These are phyloP conservation scores for Achaetomiella virescens DNA, from an alignment of 495 filamentous ascomycete genomes.

Conservation along the genomic window DNA sequence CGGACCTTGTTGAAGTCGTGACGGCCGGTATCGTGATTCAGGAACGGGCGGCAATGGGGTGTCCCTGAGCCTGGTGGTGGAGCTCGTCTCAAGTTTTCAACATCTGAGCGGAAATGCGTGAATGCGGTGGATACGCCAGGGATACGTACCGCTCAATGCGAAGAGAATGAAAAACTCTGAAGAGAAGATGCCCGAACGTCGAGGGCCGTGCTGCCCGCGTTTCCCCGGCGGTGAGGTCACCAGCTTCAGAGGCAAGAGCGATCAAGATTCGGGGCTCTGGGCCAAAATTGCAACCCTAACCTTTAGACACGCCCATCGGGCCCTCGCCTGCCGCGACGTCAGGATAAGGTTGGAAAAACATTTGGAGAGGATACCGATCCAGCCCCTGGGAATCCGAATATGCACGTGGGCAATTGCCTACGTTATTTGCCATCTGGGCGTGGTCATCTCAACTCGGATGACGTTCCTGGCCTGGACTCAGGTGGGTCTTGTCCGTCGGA, in stretches of 20 bases:
- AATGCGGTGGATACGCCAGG: background rate
- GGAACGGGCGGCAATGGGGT: background rate
- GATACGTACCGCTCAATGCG: background rate
- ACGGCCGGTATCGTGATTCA: too few species aligned
- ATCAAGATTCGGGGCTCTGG: too few species aligned
- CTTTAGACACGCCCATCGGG: background rate
- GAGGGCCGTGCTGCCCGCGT: background rate
- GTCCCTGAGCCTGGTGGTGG: background rate
- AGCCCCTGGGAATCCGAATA: background rate
- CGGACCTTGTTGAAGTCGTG: constrained; percentile 1
- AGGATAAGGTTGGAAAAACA: background rate
- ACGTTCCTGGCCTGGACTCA: background rate
- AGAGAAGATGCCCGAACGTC: background rate
- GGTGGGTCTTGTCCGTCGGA: background rate
- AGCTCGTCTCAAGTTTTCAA: background rate
- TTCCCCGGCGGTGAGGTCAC: background rate
- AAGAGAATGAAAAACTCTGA: background rate
- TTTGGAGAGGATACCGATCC: background rate
- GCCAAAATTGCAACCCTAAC: too few species aligned
- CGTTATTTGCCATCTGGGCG: background rate
- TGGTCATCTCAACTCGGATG: background rate
- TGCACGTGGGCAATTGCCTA: background rate
- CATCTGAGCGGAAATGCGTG: background rate
- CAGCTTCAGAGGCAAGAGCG: too few species aligned
- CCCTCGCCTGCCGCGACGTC: background rate